These are phyloP conservation scores for Bacidia rubella DNA, from an alignment of 495 filamentous ascomycete genomes.

Conservation along the genomic window DNA sequence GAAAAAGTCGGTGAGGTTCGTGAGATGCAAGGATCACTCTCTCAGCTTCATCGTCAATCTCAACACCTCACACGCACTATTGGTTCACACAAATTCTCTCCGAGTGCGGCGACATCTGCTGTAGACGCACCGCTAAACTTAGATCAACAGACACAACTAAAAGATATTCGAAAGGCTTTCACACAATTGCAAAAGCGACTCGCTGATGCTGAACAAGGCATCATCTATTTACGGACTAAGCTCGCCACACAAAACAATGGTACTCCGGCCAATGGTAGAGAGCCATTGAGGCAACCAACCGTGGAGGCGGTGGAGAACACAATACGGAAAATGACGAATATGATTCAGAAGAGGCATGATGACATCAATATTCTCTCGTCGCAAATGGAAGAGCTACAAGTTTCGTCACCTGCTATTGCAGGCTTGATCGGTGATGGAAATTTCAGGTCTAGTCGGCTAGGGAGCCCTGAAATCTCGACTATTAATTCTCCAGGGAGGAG, in stretches of 20 bases:
- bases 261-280: constrained; percentile 12
- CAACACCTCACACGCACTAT: constrained; percentile 62
- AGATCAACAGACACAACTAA: constrained; percentile 69
- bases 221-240: constrained; percentile 71
- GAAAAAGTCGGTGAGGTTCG: constrained; percentile 48
- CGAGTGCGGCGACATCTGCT: constrained; percentile 34
- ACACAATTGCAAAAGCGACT: constrained; percentile 56
- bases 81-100: constrained; percentile 41
- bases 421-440: not conserved
- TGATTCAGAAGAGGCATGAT: constrained; percentile 74
- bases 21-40: constrained; percentile 48
- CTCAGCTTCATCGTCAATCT: constrained; percentile 53
- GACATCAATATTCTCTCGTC: constrained; percentile 83
- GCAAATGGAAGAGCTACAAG: constrained; percentile 60
- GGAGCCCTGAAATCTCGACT: constrained; percentile 18
- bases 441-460: constrained; percentile 26
- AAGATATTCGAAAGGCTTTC: constrained; percentile 61
- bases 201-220: constrained; percentile 61
- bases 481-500: constrained; percentile 26
- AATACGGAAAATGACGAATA: constrained; percentile 79
- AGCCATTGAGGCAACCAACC: constrained; percentile 48
- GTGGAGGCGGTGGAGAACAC: constrained; percentile 85
- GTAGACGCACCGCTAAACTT: constrained; percentile 61
- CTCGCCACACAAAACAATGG: constrained; percentile 38
- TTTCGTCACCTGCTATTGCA: constrained; percentile 27